These are phyloP conservation scores for Pseudocercospora cruenta DNA, from an alignment of 2,329 filamentous ascomycete genomes.

Conservation along the genomic window DNA sequence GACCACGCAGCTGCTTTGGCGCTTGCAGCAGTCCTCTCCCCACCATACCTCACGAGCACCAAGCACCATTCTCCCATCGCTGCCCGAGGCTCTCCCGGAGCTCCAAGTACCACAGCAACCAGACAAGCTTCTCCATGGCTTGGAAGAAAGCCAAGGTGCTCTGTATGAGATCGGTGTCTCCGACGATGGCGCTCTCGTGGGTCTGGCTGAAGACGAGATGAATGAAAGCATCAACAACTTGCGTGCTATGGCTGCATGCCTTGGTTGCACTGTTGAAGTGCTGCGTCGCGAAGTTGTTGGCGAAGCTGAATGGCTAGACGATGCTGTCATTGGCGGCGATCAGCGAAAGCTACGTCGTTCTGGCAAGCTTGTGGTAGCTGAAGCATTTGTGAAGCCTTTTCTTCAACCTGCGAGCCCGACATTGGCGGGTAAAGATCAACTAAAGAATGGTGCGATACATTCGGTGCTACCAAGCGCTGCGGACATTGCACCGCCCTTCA, in stretches of 20 bases:
- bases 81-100: slow-evolving; percentile 69
- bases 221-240: slow-evolving; percentile 86
- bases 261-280: slow-evolving; percentile 84
- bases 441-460: slow-evolving; percentile 5
- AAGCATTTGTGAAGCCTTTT: slow-evolving; percentile 83
- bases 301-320: slow-evolving; percentile 73
- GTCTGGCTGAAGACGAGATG: slow-evolving; percentile 86
- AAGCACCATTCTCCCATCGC: slow-evolving; percentile 72
- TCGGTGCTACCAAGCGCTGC: slow-evolving; percentile 13
- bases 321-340: slow-evolving; percentile 29
- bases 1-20: slow-evolving; percentile 93
- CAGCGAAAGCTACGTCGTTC: slow-evolving; percentile 44
- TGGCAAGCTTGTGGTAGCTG: slow-evolving; percentile 77
- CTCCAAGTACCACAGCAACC: slow-evolving; percentile 60
- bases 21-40: slow-evolving; percentile 90
- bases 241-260: slow-evolving; percentile 85
- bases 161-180: slow-evolving; percentile 96
- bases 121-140: slow-evolving; percentile 65
- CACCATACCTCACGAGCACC: slow-evolving; percentile 81
- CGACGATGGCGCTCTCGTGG: slow-evolving; percentile 89
- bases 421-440: slow-evolving; percentile 14
- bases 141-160: slow-evolving; percentile 91
- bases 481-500: slow-evolving; percentile 37
- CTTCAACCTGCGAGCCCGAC: slow-evolving; percentile 33
- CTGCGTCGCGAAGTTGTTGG: slow-evolving; percentile 83